A percentile compares a stretch with the other conserved stretches of the same genome.
Evolutionary conservation across 2,329 filamentous ascomycete species (phyloP).

Genomic region (Nectriaceae sp.): DNA sequence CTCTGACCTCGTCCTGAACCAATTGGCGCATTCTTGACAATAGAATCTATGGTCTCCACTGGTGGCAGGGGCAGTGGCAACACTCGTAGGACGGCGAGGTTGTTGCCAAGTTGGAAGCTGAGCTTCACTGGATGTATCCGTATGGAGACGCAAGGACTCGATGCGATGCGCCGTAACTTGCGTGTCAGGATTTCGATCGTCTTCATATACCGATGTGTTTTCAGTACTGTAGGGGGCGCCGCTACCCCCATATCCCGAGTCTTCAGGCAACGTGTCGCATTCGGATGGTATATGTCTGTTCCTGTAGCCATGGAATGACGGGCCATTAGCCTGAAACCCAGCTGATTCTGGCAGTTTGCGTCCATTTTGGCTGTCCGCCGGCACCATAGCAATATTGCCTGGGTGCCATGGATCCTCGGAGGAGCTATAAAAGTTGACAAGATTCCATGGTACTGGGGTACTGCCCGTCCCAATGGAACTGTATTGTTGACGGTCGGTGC

Average conservation of each 20-base stretch:
- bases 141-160: slow-evolving; percentile 27
- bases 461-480: slow-evolving; percentile 1
- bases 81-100: slow-evolving; percentile 15
- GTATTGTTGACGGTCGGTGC: slow-evolving; percentile 6
- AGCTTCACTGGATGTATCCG: neutral
- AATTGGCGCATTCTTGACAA: slow-evolving; percentile 43
- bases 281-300: slow-evolving; percentile 39
- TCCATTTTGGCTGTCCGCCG: slow-evolving; percentile 28
- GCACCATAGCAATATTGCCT: slow-evolving; percentile 31
- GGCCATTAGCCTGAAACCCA: slow-evolving; percentile 9
- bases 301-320: slow-evolving; percentile 25
- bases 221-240: slow-evolving; percentile 43
- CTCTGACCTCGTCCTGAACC: slow-evolving; percentile 55
- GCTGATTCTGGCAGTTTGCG: slow-evolving; percentile 16
- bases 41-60: slow-evolving; percentile 19
- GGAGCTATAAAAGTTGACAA: slow-evolving; percentile 38
- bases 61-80: slow-evolving; percentile 16
- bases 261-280: slow-evolving; percentile 40
- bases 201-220: slow-evolving; percentile 46
- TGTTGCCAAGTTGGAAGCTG: slow-evolving; percentile 9
- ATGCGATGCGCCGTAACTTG: slow-evolving; percentile 40
- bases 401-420: slow-evolving; percentile 48
- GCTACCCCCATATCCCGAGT: slow-evolving; percentile 51
- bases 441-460: slow-evolving; percentile 23
- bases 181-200: slow-evolving; percentile 43